Evolutionary conservation across 768 basidiomycete genomes (phyloP), one percentile per base, ranked within the genome.

Genomic region (Lactarius sp.): DNA sequence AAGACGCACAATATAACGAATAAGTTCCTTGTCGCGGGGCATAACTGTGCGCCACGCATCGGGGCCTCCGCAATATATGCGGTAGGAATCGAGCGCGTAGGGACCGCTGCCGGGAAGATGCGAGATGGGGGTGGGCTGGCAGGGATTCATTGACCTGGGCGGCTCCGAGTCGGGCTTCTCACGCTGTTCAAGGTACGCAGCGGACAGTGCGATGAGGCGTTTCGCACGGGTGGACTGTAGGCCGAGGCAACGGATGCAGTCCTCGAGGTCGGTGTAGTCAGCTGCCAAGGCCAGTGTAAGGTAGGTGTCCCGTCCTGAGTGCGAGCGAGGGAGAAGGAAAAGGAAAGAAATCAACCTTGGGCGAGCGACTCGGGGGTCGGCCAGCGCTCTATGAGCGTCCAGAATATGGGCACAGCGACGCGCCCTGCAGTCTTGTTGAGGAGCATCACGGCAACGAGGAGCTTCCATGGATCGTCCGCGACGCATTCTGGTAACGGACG

Each of bases 21-120:
- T 73, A 31, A 92, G 76, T 61, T 88, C 85, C 73, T 91, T 91
- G 70, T 92, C 88, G 34, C 66, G 70, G 0, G 90, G 87, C 69
- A 78, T 74, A 14, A 90, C 87, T 0, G 68, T 59, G 69, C 83
- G 82, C 90, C 88, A 90, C 60, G 83, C 83, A 12, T 79, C 77
- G 10, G 61, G 69, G 33, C 61, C 68, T 6, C 42, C 62, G 63
- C 82, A 88, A 72, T 88, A 91, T 20, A 91, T 88, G 46, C 87
- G 80, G 68, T 88, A 88, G 5, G 86, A 89, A 70, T 91, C 89
- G 1, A 88, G 77, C 1, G 90, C 90, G 64, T 91, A 92, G 3
- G 77, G 75, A 0, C 90, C 88, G 1, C 84, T 77, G 0, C 88
- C 88, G 0, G 86, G 84, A 33, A 85, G 78, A 68, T 85, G 80